Conservation (phyloP, 2,329 filamentous ascomycete species). For the Verticillium longisporum region DNA sequence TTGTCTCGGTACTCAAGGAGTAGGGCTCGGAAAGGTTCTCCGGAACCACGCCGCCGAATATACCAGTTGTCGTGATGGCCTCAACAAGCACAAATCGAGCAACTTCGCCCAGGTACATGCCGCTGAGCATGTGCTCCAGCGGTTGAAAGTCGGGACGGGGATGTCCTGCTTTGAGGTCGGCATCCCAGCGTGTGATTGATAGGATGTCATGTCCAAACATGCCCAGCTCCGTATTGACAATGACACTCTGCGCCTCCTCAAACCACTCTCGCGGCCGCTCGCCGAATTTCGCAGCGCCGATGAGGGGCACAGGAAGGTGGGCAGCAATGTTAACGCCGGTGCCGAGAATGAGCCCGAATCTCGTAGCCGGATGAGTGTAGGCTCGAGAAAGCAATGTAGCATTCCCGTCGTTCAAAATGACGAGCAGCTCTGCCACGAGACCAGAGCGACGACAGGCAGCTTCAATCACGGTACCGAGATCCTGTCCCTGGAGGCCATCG, state of each 20-base stretch:
- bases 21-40: slow-evolving; percentile 45
- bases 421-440: slow-evolving; percentile 48
- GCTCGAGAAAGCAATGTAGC: slow-evolving; percentile 61
- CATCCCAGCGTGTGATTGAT: slow-evolving; percentile 56
- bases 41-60: slow-evolving; percentile 52
- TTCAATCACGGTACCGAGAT: slow-evolving; percentile 53
- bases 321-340: slow-evolving; percentile 62
- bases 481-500: slow-evolving; percentile 49
- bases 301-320: slow-evolving; percentile 51
- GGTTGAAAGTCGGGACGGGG: slow-evolving; percentile 54
- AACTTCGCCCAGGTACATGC: slow-evolving; percentile 62
- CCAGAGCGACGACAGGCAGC: slow-evolving; percentile 42
- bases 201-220: slow-evolving; percentile 58
- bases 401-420: slow-evolving; percentile 61
- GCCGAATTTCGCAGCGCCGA: slow-evolving; percentile 51
- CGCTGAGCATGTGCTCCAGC: slow-evolving; percentile 55
- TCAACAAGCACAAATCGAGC: slow-evolving; percentile 52
- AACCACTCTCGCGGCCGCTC: slow-evolving; percentile 49
- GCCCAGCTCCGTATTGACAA: slow-evolving; percentile 61
- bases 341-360: slow-evolving; percentile 59
- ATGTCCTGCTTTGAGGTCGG: slow-evolving; percentile 42
- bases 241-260: slow-evolving; percentile 51
- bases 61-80: slow-evolving; percentile 44
- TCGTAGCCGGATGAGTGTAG: slow-evolving; percentile 50
- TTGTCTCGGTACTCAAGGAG: slow-evolving; percentile 52